A percentile compares a stretch with the other conserved stretches of the same genome.
Conservation (phyloP, 2,329 filamentous ascomycete genomes). For the Penicillium sp. region DNA sequence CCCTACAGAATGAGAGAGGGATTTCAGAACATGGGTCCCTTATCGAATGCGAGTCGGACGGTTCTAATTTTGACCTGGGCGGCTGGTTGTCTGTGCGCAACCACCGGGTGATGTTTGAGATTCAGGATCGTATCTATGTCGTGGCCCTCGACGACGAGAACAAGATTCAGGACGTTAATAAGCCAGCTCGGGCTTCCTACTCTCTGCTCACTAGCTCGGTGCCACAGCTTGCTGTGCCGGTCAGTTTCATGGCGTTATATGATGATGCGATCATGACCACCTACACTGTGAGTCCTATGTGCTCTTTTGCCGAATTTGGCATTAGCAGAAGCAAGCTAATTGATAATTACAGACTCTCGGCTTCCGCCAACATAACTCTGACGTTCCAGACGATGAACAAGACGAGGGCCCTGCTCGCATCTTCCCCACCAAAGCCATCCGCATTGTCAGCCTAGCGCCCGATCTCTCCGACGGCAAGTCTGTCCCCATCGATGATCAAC, state of each 20-base stretch:
- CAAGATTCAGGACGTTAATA: slow-evolving; percentile 16
- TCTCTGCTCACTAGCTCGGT: slow-evolving; percentile 31
- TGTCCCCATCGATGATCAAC: no score
- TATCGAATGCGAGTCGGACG: slow-evolving; percentile 38
- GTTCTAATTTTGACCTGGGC: slow-evolving; percentile 38
- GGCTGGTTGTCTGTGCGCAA: slow-evolving; percentile 41
- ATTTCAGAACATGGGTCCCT: slow-evolving; percentile 26
- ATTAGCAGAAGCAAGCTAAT: no score
- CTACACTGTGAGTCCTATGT: slow-evolving; percentile 30
- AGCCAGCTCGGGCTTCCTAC: slow-evolving; percentile 22
- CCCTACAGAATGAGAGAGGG: slow-evolving; percentile 23
- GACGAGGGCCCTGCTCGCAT: slow-evolving; percentile 24
- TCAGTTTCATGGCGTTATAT: slow-evolving; percentile 42
- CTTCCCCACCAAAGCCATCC: slow-evolving; percentile 36
- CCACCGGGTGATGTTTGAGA: slow-evolving; percentile 39
- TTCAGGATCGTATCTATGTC: slow-evolving; percentile 38
- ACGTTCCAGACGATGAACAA: slow-evolving; percentile 15
- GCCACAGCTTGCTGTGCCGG: slow-evolving; percentile 34
- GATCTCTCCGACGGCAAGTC: no score
- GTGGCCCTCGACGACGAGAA: slow-evolving; percentile 34
- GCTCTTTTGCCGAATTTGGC: no score
- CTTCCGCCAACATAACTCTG: slow-evolving; percentile 21
- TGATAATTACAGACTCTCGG: slow-evolving; percentile 26
- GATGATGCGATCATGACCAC: slow-evolving; percentile 44
- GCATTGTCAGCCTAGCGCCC: slow-evolving; percentile 33